Base-by-base conservation (phyloP, 2,329 filamentous ascomycete genomes). In the Verticillium albo-atrum region DNA sequence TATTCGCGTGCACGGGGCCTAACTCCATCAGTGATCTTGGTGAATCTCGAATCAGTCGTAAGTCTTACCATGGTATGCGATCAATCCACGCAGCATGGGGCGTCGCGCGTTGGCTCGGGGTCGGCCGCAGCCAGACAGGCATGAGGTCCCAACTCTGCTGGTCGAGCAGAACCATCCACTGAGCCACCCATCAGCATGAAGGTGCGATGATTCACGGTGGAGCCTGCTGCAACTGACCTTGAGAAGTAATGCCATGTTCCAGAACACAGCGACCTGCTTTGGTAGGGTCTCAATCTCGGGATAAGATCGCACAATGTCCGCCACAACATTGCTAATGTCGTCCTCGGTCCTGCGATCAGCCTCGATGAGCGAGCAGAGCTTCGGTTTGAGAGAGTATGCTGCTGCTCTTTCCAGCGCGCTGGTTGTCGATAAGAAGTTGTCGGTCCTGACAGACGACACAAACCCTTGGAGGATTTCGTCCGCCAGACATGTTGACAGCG, bases 81-180 rank as follows among this genome's bases (percentile, higher is more conserved):
- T 72, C 69, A 37, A 71, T 68, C 70, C 69, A 72, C 1, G 68
- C 68, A 9, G 68, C 66, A 47, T 72, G 70, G 12, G 65, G 64
- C 10, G 61, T 65, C 14, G 63, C 61, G 6, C 71, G 58, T 52
- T 72, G 69, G n/a, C 61, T 59, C 4, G 63, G 63, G 3, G 67
- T 65, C 4, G 70, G 70, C 26, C 66, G 64, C 3, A 72, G 63
- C 69, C 70, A 72, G 12, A 61, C 51, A 6, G 70, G 70, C 62
- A 72, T 62, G 1, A 67, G 57, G 17, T 70, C 69, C 68, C 68
- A 71, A 35, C 67, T 70, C 17, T 66, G 62, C 55, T 66, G 66
- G 55, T 71, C 68, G 7, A 69, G 62, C 2, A 70, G 60, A 14
- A 71, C 65, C 64, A 69, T 66, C 69, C 69, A 71, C 69, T 70